Conservation (phyloP, 2,329 filamentous ascomycete species). For the Exophiala alcalophila region DNA sequence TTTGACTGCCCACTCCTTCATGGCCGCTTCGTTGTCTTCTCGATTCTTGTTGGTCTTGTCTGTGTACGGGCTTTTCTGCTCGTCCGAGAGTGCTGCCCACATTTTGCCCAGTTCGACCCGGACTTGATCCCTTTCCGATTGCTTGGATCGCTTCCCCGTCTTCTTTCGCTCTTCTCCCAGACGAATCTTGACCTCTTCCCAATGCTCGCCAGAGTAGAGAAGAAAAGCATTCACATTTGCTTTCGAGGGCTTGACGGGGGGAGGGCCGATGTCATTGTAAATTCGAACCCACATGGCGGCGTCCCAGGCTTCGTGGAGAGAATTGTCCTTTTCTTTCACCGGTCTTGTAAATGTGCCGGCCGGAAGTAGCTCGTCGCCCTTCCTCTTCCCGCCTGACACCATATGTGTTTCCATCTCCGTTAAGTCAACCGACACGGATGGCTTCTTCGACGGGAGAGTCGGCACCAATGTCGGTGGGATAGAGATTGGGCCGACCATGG, state of each 20-base stretch:
- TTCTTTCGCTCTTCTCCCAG: conserved; percentile 65
- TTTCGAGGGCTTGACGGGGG: conserved; percentile 69
- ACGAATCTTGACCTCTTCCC: conserved; percentile 60
- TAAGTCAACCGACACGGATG: conserved; percentile 38
- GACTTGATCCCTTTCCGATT: conserved; percentile 68
- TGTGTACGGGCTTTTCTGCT: conserved; percentile 73
- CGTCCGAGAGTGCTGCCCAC: conserved; percentile 76
- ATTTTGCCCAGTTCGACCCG: conserved; percentile 81
- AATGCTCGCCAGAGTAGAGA: conserved; percentile 77
- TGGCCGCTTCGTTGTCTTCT: conserved; percentile 60
- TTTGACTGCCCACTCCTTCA: conserved; percentile 68
- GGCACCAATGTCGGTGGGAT: conserved; percentile 71
- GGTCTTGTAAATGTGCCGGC: conserved; percentile 29
- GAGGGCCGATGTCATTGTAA: conserved; percentile 65
- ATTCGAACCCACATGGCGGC: conserved; percentile 57
- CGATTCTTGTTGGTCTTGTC: conserved; percentile 71
- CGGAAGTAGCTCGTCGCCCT: conserved; percentile 30
- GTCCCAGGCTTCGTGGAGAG: conserved; percentile 52
- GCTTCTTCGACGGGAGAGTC: conserved; percentile 48
- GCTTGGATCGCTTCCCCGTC: conserved; percentile 50
- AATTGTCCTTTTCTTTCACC: conserved; percentile 30
- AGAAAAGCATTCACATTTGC: conserved; percentile 81
- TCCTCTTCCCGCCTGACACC: conserved; percentile 30
- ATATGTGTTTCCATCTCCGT: conserved; percentile 27
- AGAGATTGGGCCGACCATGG: conserved; percentile 75